Conservation (phyloP, 768 basidiomycete genomes). For the Lentinus tigrinus region DNA sequence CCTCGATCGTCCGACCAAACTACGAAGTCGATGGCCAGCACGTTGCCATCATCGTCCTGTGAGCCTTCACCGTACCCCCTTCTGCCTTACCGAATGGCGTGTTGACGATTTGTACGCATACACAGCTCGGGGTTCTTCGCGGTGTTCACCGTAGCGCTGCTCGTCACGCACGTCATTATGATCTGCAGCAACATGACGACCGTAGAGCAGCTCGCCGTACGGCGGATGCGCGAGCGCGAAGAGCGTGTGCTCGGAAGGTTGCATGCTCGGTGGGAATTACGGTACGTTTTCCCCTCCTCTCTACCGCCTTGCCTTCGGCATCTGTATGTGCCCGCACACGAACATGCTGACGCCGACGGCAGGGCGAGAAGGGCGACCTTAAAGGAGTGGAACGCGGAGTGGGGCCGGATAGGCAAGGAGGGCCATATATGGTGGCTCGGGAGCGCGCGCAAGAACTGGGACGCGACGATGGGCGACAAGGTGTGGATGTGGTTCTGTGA, state of each 20-base stretch:
- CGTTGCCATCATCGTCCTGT: slow-evolving; percentile 75
- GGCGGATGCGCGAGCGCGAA: slow-evolving; percentile 67
- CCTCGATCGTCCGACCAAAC: slow-evolving; percentile 11
- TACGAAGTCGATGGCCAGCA: slow-evolving; percentile 60
- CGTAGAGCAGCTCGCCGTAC: slow-evolving; percentile 68
- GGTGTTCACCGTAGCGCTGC: slow-evolving; percentile 63
- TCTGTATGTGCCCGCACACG: neutral
- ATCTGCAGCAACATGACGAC: slow-evolving; percentile 70
- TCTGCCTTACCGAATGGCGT: neutral
- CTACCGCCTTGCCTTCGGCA: neutral
- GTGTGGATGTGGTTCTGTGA: slow-evolving; percentile 77
- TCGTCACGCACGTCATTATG: slow-evolving; percentile 57
- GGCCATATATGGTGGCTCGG: slow-evolving; percentile 90
- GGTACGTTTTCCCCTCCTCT: slow-evolving; percentile 39
- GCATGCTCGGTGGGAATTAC: slow-evolving; percentile 52
- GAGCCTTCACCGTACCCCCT: slow-evolving; percentile 39
- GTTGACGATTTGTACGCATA: neutral
- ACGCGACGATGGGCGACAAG: slow-evolving; percentile 75
- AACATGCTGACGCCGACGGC: neutral
- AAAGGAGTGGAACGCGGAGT: slow-evolving; percentile 72
- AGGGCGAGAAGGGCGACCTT: slow-evolving; percentile 50
- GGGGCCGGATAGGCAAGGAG: slow-evolving; percentile 73
- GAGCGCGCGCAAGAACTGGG: slow-evolving; percentile 62
- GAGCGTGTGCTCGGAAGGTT: slow-evolving; percentile 45
- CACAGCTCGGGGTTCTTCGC: slow-evolving; percentile 67